Conservation (phyloP, 129 eudicot genomes). For the Helianthus tuberosus region DNA sequence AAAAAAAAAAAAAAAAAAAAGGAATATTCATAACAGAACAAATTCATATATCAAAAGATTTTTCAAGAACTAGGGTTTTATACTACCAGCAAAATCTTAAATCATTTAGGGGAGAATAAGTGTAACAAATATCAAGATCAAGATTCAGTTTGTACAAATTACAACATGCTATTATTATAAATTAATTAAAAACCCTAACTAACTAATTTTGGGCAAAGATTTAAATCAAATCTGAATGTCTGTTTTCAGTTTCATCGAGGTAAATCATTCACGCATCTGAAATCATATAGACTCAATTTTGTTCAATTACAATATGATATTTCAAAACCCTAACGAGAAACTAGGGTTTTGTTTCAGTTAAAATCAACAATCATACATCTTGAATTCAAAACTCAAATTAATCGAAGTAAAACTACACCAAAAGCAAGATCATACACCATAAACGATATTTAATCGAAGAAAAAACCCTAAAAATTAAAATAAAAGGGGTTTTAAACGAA, state of each 20-base stretch:
- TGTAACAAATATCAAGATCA: background rate
- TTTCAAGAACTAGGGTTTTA: slow-evolving; percentile 1
- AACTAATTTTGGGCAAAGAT: background rate
- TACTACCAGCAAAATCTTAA: slow-evolving; percentile 7
- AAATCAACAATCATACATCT: background rate
- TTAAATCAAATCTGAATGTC: background rate
- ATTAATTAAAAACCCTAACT: background rate
- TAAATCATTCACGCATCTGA: background rate
- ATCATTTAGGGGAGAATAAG: slow-evolving; percentile 1
- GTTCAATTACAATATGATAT: background rate
- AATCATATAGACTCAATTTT: no score
- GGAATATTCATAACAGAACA: background rate
- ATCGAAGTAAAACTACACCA: background rate
- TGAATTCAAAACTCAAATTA: background rate
- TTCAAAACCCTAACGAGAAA: slow-evolving; percentile 10
- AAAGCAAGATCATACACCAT: background rate
- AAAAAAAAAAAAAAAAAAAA: no score
- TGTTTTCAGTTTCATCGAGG: no score
- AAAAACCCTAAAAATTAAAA: background rate
- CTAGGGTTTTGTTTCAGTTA: background rate
- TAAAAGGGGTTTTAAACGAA: background rate
- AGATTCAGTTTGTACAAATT: background rate
- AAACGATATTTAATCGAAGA: background rate
- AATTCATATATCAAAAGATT: background rate
- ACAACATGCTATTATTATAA: background rate